Percentiles rank a stretch among this genome's conserved stretches.
Evolutionary conservation across 305 asterid genomes (phyloP).

Genomic region (Solanum aculeatissimum): DNA sequence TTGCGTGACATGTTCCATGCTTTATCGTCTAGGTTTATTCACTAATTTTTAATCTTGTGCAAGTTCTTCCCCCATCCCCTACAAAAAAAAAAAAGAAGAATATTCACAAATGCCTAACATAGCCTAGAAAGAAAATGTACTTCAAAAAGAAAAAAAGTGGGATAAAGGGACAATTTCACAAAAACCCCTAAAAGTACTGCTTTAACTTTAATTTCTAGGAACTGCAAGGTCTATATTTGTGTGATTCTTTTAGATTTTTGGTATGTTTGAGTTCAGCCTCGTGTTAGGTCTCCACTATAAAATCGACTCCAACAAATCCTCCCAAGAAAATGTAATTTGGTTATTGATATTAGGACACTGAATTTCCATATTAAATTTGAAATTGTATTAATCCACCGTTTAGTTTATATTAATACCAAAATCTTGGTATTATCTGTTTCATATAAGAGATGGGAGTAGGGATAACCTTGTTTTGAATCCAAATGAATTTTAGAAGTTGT

Average conservation of each 20-base stretch:
- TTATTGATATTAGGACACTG: too few relatives aligned
- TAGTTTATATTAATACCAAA: too few relatives aligned
- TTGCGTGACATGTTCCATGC: not conserved
- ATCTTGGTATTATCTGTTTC: too few relatives aligned
- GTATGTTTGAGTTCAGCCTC: not conserved
- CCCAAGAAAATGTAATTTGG: not conserved
- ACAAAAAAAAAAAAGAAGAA: too few relatives aligned
- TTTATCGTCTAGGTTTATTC: not conserved
- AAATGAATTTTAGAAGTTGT: too few relatives aligned
- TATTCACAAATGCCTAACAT: not conserved
- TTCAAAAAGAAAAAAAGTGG: not conserved
- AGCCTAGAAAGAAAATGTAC: not conserved
- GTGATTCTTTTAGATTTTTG: not conserved
- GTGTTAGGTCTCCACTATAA: not conserved
- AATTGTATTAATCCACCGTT: not conserved
- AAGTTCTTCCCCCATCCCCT: not conserved
- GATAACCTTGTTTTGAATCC: too few relatives aligned
- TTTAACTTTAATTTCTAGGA: not conserved
- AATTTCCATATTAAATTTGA: not conserved
- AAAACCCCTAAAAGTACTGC: not conserved
- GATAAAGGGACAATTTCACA: not conserved
- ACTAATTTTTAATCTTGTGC: not conserved
- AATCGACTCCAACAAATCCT: not conserved
- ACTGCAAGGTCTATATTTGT: not conserved
- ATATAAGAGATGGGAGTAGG: too few relatives aligned